Evolutionary conservation across 192 early-diverging fungal species (phyloP).

Genomic region (Pilaira anomala): DNA sequence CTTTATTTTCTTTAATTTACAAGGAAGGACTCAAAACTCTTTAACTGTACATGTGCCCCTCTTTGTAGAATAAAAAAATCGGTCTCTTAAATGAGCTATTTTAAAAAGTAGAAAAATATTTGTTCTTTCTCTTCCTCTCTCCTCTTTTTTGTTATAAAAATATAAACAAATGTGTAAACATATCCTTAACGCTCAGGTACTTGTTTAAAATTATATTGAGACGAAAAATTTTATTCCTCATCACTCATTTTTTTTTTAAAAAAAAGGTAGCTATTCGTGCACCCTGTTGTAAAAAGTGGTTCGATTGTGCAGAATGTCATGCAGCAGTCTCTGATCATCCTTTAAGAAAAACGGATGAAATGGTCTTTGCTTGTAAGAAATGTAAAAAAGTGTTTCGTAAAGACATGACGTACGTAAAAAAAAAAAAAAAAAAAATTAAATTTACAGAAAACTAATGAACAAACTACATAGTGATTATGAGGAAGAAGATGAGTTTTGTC

Average conservation of each 20-base stretch:
- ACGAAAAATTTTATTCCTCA: neutral
- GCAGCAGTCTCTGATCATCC: constrained; percentile 72
- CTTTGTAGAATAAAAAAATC: too few species aligned
- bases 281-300: constrained; percentile 93
- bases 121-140: neutral
- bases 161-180: constrained; percentile 90
- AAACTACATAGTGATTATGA: constrained; percentile 68
- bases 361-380: constrained; percentile 97
- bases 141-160: neutral
- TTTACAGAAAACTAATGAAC: neutral
- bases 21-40: too few species aligned
- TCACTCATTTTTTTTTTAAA: constrained; percentile 1
- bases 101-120: too few species aligned
- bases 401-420: constrained; percentile 21
- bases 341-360: constrained; percentile 79
- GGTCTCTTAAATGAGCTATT: too few species aligned
- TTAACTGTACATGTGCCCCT: too few species aligned
- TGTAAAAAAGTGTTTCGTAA: constrained; percentile 62
- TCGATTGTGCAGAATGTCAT: constrained; percentile 96
- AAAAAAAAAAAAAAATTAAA: neutral
- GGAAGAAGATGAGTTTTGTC: constrained; percentile 96
- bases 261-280: constrained; percentile 85
- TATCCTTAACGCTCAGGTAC: constrained; percentile 93
- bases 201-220: neutral
- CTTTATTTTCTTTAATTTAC: too few species aligned